Conservation (phyloP, 345 rosid genomes). For the Gossypium longicalyx region DNA sequence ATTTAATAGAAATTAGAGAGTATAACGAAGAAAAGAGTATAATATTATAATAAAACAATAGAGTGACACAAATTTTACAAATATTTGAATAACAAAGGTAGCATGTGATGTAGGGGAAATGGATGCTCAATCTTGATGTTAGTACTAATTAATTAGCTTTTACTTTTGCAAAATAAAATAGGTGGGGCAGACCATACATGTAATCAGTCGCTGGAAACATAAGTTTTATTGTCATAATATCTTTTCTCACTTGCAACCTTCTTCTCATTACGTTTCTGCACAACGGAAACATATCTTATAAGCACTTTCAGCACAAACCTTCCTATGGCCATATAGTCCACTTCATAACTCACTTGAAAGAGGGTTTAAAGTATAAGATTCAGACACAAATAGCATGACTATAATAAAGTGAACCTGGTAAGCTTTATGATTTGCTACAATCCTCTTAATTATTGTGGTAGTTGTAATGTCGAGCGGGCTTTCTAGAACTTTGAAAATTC, state of each 20-base stretch:
- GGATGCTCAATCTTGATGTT: neutral
- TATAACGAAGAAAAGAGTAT: too few species aligned
- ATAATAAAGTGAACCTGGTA: conserved; percentile 38
- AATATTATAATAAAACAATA: too few species aligned
- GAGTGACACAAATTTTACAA: neutral
- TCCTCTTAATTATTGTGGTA: conserved; percentile 62
- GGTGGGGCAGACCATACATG: neutral
- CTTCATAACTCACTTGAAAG: neutral
- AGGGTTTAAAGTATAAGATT: neutral
- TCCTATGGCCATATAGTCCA: neutral
- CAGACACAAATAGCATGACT: neutral
- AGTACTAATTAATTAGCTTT: neutral
- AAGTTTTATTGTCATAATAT: conserved; percentile 56
- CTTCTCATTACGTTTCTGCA: conserved; percentile 74
- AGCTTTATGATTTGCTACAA: conserved; percentile 71
- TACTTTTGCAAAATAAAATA: neutral
- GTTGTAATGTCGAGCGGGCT: conserved; percentile 73
- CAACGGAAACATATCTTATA: neutral
- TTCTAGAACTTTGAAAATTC: conserved; percentile 56
- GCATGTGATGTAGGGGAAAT: neutral
- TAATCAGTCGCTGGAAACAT: conserved; percentile 40
- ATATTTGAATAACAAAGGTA: neutral
- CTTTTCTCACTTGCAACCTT: conserved; percentile 58
- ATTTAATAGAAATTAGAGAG: too few species aligned
- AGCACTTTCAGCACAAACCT: neutral